Evolutionary conservation across 768 basidiomycete species (phyloP), one percentile per base, ranked within the genome.

Genomic region (Lactifluus echinatus): DNA sequence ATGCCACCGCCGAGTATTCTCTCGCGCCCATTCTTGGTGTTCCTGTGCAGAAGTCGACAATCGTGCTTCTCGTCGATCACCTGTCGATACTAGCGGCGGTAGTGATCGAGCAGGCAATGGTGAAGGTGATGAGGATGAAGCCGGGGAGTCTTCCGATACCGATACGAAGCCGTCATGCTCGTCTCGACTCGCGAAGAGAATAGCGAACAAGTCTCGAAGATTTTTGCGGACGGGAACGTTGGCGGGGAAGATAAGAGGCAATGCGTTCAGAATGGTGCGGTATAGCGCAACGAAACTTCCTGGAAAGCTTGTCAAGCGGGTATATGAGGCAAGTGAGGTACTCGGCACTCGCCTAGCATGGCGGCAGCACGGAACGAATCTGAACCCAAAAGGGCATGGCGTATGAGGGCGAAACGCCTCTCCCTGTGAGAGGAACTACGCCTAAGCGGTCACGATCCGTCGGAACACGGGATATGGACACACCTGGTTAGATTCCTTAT

Each of bases 331-430:
- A 31, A 24, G 2, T 6, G 11, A 60, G 47, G 40, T 60, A 54
- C n/a, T n/a, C n/a, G n/a, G 59, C 23, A 69, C 69, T 37, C 60
- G 84, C 90, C 92, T 36, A 97, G 74, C 91, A 94, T 94, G 0
- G 85, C 82, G 4, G 85, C 89, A 61, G 95, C 94, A 19, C 93
- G 75, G 66, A 87, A 79, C 0, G 89, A 84, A 66, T 96, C 93
- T 40, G 74, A 60, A 0, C 93, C 93, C 63, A 96, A 89, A 43
- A 95, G 74, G 0, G 92, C 93, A 72, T 81, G 87, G 3, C 86
- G 80, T 49, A 96, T 76, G 23, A 93, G 68, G 4, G 80, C 70
- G 8, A 87, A 70, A 10, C 87, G 81, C 53, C 78, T 70, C n/a
- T 80, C 73, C 64, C 89, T 93, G 64, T 8, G 37, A 23, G n/a